Evolutionary conservation across 148 eudicot genomes (phyloP), one percentile per base, ranked within the genome.

Genomic region (Heliamphora exappendiculata): DNA sequence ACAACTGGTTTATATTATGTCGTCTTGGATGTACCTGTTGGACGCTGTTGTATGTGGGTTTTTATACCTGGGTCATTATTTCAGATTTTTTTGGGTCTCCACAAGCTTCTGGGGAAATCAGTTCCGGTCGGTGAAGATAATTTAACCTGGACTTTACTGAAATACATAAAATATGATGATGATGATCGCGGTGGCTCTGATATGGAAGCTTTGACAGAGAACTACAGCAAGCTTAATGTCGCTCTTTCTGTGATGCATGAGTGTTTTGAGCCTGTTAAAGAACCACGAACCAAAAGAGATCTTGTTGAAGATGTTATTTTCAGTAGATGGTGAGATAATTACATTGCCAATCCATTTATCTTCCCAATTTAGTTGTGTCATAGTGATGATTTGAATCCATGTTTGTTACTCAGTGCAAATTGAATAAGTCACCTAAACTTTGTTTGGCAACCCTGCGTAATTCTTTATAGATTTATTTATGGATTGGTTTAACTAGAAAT

Each of bases 171-270:
- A 50, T 75, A 78, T 53, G 69, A 83, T 36, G 76, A 37, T 69
- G 67, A 34, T 66, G 72, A 81, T 76, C 34, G 41, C 42, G 87
- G 80, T 77, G 80, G 79, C 33, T 70, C 74, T 60, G 81, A 82
- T 78, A 58, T 64, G 49, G 88, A 72, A 42, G 39, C 76, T 66
- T 65, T 80, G 70, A 70, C 83, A 2, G 93, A 94, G 74, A 88
- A 67, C 63, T 87, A 83, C 77, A 76, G 86, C 81, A 94, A 86
- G 80, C 93, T 94, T 49, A 82, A 76, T 81, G 83, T 92, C 36
- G 98, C 98, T 70, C 84, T 91, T 17, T 82, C 83, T 79, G 96
- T 95, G 79, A 92, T 95, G 92, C 96, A 92, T 50, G 98, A 95
- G 70, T 95, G 97, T 81, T 95, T 95, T 78, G 96, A 91, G 55